These are phyloP conservation scores for Acanthochlamys bracteata DNA, from an alignment of 106 monocot genomes.

Conservation along the genomic window DNA sequence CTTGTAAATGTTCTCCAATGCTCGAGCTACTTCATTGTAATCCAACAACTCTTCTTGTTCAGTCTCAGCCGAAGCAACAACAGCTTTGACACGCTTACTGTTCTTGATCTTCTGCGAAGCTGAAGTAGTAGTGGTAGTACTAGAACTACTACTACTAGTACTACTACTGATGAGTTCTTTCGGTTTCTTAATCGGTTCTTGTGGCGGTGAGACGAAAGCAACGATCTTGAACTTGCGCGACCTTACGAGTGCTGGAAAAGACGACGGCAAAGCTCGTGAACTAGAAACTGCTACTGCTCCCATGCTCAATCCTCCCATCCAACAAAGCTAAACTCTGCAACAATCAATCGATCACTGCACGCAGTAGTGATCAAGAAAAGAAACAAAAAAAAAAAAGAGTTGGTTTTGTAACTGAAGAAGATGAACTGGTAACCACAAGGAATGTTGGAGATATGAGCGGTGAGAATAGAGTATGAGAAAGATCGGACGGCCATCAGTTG, in stretches of 20 bases:
- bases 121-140: no score
- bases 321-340: no score
- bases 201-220: constrained; percentile 16
- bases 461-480: not conserved
- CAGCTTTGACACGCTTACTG: constrained; percentile 8
- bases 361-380: not conserved
- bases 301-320: constrained; percentile 20
- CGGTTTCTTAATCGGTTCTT: constrained; percentile 14
- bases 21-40: constrained; percentile 72
- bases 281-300: constrained; percentile 37
- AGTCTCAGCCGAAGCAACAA: not conserved
- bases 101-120: not conserved
- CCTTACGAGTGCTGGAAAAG: constrained; percentile 8
- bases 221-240: not conserved
- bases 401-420: not conserved
- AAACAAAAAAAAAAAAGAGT: not conserved
- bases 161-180: no score
- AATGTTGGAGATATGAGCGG: no score
- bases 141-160: no score
- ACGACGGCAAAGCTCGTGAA: constrained; percentile 15
- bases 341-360: constrained; percentile 3
- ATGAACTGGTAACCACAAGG: no score
- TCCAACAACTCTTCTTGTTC: constrained; percentile 42
- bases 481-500: constrained; percentile 14
- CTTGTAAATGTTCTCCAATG: constrained; percentile 86